Conservation (phyloP, 306 rosid genomes). For the Rosa persica region DNA sequence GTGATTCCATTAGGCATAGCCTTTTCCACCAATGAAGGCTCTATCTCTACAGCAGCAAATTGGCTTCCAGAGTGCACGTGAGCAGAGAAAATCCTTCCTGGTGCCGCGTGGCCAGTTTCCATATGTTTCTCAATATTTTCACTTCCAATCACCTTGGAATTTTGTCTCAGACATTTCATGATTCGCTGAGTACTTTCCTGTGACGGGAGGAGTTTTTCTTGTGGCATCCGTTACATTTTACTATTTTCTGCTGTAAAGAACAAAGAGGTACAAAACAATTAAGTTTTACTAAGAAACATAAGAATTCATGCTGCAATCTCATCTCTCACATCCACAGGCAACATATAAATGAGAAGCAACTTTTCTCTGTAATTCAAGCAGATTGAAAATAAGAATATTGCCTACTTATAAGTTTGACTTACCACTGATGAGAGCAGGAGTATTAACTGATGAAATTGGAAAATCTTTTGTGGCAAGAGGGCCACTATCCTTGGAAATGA, state of each 20-base stretch:
- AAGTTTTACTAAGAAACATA: constrained; percentile 14
- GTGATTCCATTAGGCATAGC: constrained; percentile 8
- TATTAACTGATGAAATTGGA: constrained; percentile 25
- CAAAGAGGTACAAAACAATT: constrained; percentile 9
- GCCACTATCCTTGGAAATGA: constrained; percentile 66
- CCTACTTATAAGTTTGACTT: constrained; percentile 8
- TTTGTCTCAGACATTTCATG: constrained; percentile 38
- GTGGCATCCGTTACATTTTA: constrained; percentile 22
- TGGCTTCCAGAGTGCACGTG: constrained; percentile 29
- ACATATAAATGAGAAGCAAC: neutral
- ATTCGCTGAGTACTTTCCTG: constrained; percentile 52
- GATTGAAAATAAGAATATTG: neutral
- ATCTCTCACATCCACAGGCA: constrained; percentile 4
- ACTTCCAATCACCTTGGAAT: constrained; percentile 24
- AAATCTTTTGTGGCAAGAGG: constrained; percentile 34
- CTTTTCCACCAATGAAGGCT: constrained; percentile 22
- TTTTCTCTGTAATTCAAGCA: constrained; percentile 9
- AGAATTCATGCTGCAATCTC: neutral
- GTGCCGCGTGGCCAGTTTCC: constrained; percentile 15
- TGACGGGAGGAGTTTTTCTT: constrained; percentile 23
- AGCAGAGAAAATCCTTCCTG: constrained; percentile 22
- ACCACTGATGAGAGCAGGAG: constrained; percentile 40
- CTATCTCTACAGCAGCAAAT: constrained; percentile 21
- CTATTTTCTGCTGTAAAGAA: constrained; percentile 38
- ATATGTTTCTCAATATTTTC: neutral